Conservation (phyloP, 2,329 filamentous ascomycete genomes). For the Periconia sp. region DNA sequence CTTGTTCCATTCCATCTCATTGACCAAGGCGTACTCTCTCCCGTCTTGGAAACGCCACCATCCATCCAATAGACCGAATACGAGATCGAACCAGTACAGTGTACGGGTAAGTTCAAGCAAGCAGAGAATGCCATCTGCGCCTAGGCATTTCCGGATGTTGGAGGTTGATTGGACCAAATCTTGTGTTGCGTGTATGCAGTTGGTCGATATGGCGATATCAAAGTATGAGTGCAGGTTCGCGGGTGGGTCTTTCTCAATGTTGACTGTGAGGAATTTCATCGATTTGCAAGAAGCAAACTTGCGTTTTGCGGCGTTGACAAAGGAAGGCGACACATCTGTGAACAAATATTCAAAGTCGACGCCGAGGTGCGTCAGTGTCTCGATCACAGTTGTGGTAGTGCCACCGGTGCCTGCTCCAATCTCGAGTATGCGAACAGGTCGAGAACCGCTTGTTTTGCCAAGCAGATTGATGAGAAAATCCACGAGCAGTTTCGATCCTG, state of each 20-base stretch:
- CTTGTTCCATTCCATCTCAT: conserved; percentile 6
- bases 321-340: background rate
- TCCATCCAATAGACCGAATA: conserved; percentile 23
- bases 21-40: conserved; percentile 8
- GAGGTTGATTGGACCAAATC: conserved; percentile 4
- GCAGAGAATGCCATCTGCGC: conserved; percentile 11
- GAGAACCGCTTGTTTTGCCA: background rate
- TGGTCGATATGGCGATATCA: conserved; percentile 19
- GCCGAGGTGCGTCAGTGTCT: conserved; percentile 23
- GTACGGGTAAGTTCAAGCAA: conserved; percentile 16
- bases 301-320: background rate
- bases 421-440: background rate
- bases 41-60: conserved; percentile 23
- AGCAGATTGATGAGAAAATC: background rate
- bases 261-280: conserved; percentile 32
- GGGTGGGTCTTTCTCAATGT: conserved; percentile 36
- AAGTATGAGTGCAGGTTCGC: conserved; percentile 17
- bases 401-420: conserved; percentile 12
- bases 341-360: conserved; percentile 43
- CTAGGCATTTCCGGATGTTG: conserved; percentile 13
- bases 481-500: background rate
- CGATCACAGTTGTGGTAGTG: conserved; percentile 36
- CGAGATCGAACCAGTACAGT: conserved; percentile 19
- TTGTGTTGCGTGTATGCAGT: conserved; percentile 22
- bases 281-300: conserved; percentile 32